Evolutionary conservation across 164 flowering plant species (phyloP).

Genomic region (Warburgia ugandensis): DNA sequence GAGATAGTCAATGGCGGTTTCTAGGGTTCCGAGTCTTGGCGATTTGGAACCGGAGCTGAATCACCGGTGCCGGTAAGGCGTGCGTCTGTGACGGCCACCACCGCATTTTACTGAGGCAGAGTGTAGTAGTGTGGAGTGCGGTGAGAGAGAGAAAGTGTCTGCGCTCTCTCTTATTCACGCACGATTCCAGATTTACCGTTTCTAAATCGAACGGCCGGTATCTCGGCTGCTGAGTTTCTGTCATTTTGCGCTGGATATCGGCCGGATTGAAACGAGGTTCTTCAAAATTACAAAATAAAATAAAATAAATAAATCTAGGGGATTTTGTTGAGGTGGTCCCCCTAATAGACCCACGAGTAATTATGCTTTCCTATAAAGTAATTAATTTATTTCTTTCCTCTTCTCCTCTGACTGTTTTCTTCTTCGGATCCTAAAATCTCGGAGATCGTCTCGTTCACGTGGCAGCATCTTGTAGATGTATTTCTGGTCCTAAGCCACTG

Average conservation of each 20-base stretch:
- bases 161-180: background rate
- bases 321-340: too few species aligned
- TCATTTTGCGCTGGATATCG: background rate
- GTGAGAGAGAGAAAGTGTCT: too few species aligned
- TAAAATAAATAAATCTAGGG: too few species aligned
- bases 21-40: slow-evolving; percentile 1
- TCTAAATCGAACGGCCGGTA: background rate
- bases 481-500: too few species aligned
- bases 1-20: background rate
- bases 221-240: background rate
- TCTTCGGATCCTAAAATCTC: too few species aligned
- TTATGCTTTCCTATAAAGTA: too few species aligned
- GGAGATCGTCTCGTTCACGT: too few species aligned
- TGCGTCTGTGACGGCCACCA: slow-evolving; percentile 3
- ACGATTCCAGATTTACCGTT: background rate
- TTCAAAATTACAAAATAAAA: background rate
- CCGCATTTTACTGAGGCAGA: slow-evolving; percentile 7
- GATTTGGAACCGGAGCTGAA: background rate
- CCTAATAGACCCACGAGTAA: too few species aligned
- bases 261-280: background rate
- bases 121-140: background rate
- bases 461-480: too few species aligned
- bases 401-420: too few species aligned
- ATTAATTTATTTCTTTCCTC: too few species aligned
- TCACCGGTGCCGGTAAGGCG: background rate